These are phyloP conservation scores for Trifolium repens DNA, from an alignment of 306 rosid genomes.

Conservation along the genomic window DNA sequence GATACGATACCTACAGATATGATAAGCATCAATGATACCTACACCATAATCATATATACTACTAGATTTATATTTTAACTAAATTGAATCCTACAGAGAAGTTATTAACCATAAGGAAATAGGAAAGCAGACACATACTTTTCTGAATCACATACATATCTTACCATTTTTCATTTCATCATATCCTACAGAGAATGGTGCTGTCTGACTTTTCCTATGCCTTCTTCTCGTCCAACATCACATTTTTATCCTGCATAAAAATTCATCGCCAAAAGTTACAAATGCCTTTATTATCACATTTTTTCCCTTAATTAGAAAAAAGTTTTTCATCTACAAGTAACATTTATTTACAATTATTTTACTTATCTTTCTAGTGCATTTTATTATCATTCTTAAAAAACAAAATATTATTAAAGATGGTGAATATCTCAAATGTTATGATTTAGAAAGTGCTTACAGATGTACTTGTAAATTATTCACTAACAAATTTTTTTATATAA, in stretches of 20 bases:
- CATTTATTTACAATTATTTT: background rate
- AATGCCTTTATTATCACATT: background rate
- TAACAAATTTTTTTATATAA: no score
- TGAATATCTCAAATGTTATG: no score
- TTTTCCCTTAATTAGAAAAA: background rate
- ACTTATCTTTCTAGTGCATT: background rate
- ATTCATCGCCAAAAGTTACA: background rate
- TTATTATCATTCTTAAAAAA: background rate
- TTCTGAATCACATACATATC: conserved; percentile 57
- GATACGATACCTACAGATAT: no score
- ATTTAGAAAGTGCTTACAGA: no score
- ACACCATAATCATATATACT: no score
- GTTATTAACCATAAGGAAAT: conserved; percentile 22
- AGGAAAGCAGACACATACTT: conserved; percentile 51
- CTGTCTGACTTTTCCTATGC: conserved; percentile 3
- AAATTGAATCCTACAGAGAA: background rate
- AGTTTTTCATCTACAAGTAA: background rate
- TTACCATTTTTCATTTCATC: conserved; percentile 38
- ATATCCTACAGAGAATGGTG: conserved; percentile 30
- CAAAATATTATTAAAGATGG: no score
- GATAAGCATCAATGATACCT: no score
- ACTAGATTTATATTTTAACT: no score
- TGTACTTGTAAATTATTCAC: no score
- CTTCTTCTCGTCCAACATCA: conserved; percentile 37
- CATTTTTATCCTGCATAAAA: background rate